phyloP scores from a whole-genome alignment of 768 basidiomycete genomes.

The Gelatoporia subvermispora region DNA sequence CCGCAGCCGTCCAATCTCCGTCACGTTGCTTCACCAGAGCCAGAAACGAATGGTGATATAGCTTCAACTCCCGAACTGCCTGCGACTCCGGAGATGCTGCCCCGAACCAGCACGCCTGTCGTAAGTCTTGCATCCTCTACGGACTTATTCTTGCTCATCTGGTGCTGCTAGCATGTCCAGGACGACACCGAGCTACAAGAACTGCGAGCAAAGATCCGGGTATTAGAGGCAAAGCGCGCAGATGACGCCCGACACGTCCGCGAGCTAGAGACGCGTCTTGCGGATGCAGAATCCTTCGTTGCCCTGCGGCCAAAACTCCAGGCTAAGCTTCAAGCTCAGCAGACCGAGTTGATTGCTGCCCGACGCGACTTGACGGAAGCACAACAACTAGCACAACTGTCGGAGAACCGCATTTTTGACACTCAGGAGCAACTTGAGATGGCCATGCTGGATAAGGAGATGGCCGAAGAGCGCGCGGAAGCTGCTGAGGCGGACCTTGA shows the following conservation, averaged over 20 bases:
- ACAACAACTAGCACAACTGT: constrained; percentile 65
- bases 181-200: constrained; percentile 73
- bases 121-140: constrained; percentile 18
- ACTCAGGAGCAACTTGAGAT: constrained; percentile 90
- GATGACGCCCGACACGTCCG: constrained; percentile 84
- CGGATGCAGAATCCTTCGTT: constrained; percentile 80
- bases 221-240: constrained; percentile 80
- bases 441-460: constrained; percentile 91
- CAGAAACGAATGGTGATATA: not conserved
- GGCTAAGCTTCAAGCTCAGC: constrained; percentile 76
- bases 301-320: constrained; percentile 86
- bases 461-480: constrained; percentile 92
- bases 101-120: constrained; percentile 15
- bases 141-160: no score
- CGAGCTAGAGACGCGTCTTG: constrained; percentile 78
- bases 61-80: constrained; percentile 11
- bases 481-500: constrained; percentile 72
- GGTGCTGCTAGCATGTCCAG: constrained; percentile 21
- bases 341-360: constrained; percentile 72
- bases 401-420: constrained; percentile 70
- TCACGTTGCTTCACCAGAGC: constrained; percentile 9
- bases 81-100: constrained; percentile 5
- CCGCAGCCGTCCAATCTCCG: constrained; percentile 11
- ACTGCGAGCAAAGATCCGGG: constrained; percentile 74
- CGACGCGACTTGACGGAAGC: constrained; percentile 76